Base-by-base conservation (phyloP, 805 yeast species). In the Candida odintsovae region DNA sequence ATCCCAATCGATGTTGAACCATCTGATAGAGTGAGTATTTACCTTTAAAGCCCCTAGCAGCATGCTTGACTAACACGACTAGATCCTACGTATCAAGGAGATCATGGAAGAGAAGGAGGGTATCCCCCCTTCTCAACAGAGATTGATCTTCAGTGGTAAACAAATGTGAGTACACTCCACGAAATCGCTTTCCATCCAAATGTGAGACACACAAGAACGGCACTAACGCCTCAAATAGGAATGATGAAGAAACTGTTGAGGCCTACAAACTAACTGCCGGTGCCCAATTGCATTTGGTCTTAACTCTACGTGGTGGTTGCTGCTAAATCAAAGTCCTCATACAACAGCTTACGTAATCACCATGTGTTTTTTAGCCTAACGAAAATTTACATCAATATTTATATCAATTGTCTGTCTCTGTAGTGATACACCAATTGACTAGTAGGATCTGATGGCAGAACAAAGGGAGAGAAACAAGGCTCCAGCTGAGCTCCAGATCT, bases 71-170 rank as follows among this genome's bases (percentile, higher is more conserved):
- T 55, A 59, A 64, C 53, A 64, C 58, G 58, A 62, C 23, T 18
- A 55, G 77, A 72, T 87, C 48, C 76, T 80, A 50, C 78, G 84
- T 42, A 81, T 92, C 67, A 92, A 92, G 67, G 97, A 92, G 63
- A 78, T 85, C 62, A 80, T 92, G 70, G 98, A 94, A 65, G 97
- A 92, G 61, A 88, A 88, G 58, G 98, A 92, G 64, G 99, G 98
- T 2, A 92, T 92, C 46, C 97, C 98, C 2, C 97, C 98, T 11
- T 81, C 86, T 26, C 99, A 92, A 68, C 99, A 94, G 67, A 79
- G 96, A 55, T 79, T 92, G 54, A 83, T 92, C 58, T 89, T 78
- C 67, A 82, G 86, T 46, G 99, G 99, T 19, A 86, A 88, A 55
- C 97, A 92, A 70, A 77, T 92, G 84, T 78, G 70, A 63, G 86